Base-by-base conservation (phyloP, 2,329 filamentous ascomycete species). In the Clarireedia sp. region DNA sequence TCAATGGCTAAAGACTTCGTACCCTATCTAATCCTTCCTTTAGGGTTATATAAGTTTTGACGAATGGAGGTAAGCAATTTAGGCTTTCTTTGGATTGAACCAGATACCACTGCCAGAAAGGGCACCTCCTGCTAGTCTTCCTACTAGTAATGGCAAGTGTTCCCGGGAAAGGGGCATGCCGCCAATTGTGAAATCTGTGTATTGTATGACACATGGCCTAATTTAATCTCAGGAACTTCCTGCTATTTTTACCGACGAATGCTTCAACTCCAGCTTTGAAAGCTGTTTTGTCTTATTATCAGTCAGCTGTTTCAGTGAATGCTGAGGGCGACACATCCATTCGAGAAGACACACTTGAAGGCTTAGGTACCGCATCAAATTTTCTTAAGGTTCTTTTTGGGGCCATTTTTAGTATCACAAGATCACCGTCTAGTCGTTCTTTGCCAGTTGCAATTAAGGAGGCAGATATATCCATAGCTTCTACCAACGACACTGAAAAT, bases 281-380 rank as follows among this genome's bases (percentile, higher is more conserved):
- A 68, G 85, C 89, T 52, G 87, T 96, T 54, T 77, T 96, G 64
- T 91, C 89, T 51, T 97, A 95, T 73, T 99, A 96, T 72, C 86
- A 88, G 57, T 87, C 90, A 48, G 89, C 92, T 63, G 85, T 95
- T 68, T 90, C 88, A 71, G 78, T 99, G 69, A 96, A 89, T 67
- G 79, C 90, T 59, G 94, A 99, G 78, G 94, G 94, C 71, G 94
- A 97, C 75, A 94, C 94, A 64, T 80, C 89, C 66, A 85, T 97
- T 66, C 89, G 86, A 75, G 91, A 95, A 75, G 90, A 96, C 70
- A 87, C 86, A 69, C 81, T 96, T 68, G 83, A 95, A 79, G 89
- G 91, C 75, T 78, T 95, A 91, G 92, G 92, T 96, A 96, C 80
- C 82, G 79, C 78, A 71, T 68, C 73, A 68, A 84, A 82, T 74